Evolutionary conservation across 352 stramenopile genomes (phyloP).

Genomic region (Phytophthora ramorum): DNA sequence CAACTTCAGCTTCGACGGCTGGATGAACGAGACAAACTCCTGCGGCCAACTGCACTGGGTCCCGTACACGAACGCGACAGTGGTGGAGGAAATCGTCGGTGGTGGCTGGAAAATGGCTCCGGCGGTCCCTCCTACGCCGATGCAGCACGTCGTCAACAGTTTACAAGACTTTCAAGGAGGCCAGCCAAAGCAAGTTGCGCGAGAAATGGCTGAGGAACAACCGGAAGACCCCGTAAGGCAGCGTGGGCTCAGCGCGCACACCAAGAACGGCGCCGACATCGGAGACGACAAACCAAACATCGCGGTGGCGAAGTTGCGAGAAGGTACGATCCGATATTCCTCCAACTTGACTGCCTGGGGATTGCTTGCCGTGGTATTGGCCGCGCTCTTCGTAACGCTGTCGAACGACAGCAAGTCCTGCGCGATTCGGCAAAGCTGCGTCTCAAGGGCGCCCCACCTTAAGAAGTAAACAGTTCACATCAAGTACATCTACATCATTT

Average conservation of each 20-base stretch:
- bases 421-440: slow-evolving; percentile 44
- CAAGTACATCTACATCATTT: too few species aligned
- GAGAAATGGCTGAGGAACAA: slow-evolving; percentile 29
- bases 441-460: slow-evolving; percentile 17
- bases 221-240: slow-evolving; percentile 12
- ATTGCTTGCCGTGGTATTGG: slow-evolving; percentile 46
- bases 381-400: too few species aligned
- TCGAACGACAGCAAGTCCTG: slow-evolving; percentile 64
- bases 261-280: slow-evolving; percentile 39
- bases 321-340: slow-evolving; percentile 29
- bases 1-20: slow-evolving; percentile 49
- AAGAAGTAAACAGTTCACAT: slow-evolving; percentile 1
- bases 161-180: slow-evolving; percentile 16
- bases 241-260: slow-evolving; percentile 28
- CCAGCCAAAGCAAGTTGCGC: background rate
- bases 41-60: slow-evolving; percentile 73
- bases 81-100: slow-evolving; percentile 56
- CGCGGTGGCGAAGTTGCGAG: slow-evolving; percentile 32
- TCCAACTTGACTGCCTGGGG: slow-evolving; percentile 47
- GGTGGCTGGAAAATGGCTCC: slow-evolving; percentile 42
- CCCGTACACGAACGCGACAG: slow-evolving; percentile 51
- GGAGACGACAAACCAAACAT: slow-evolving; percentile 27
- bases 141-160: slow-evolving; percentile 11
- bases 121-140: background rate
- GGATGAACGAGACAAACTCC: slow-evolving; percentile 61